Percentiles rank a stretch among this genome's conserved stretches.
Evolutionary conservation across 345 rosid genomes (phyloP).

Genomic region (Eucalyptus melliodora): DNA sequence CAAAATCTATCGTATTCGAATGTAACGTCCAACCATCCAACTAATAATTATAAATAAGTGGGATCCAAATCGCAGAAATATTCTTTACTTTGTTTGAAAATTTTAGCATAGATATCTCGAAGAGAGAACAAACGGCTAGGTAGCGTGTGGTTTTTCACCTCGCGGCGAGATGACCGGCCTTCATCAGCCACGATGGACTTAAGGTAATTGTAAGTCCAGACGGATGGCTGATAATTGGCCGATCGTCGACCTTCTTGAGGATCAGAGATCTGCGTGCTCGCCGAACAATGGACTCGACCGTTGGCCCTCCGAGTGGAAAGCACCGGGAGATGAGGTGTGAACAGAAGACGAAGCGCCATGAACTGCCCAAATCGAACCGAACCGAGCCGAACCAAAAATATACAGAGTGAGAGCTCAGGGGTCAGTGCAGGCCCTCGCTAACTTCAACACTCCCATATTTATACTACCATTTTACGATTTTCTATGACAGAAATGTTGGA

Average conservation of each 20-base stretch:
- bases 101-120: background rate
- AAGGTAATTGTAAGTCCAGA: slow-evolving; percentile 1
- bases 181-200: background rate
- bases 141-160: background rate
- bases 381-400: background rate
- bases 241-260: background rate
- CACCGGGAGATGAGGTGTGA: background rate
- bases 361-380: background rate
- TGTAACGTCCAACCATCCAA: background rate
- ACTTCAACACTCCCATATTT: background rate
- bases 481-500: background rate
- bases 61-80: background rate
- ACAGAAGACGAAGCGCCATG: background rate
- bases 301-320: background rate
- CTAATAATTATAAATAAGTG: background rate
- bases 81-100: background rate
- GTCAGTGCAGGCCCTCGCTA: background rate
- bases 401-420: background rate
- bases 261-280: background rate
- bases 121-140: background rate
- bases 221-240: background rate
- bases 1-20: background rate
- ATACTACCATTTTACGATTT: background rate
- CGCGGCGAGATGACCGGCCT: background rate
- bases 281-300: background rate